These are phyloP conservation scores for Serpula lacrymans DNA, from an alignment of 768 basidiomycete genomes.

Conservation along the genomic window DNA sequence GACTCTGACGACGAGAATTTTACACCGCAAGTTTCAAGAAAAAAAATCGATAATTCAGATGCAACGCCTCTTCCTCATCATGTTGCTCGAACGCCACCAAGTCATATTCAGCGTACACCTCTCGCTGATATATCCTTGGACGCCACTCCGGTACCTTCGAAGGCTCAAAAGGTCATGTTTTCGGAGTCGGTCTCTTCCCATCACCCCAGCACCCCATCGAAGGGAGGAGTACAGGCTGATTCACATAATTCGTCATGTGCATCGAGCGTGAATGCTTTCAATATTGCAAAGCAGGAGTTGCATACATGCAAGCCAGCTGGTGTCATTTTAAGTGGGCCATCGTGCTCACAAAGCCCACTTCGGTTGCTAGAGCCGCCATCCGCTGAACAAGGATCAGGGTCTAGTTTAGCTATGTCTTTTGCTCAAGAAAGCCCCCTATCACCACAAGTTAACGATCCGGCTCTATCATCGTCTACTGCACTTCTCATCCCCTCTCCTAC, in stretches of 20 bases:
- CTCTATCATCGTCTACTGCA: conserved; percentile 4
- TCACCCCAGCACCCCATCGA: not conserved
- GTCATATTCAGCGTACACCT: conserved; percentile 4
- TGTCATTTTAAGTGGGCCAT: too few relatives aligned
- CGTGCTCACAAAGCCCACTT: too few relatives aligned
- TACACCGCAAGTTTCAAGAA: too few relatives aligned
- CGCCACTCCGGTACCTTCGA: conserved; percentile 13
- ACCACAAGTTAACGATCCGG: not conserved
- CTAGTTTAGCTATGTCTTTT: too few relatives aligned
- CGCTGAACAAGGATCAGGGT: too few relatives aligned
- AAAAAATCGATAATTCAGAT: conserved; percentile 2
- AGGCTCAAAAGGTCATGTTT: conserved; percentile 4
- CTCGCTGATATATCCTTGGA: conserved; percentile 12
- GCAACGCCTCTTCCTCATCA: not conserved
- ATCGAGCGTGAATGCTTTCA: too few relatives aligned
- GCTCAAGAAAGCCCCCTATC: conserved; percentile 3
- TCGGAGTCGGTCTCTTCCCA: not conserved
- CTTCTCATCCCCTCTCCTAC: conserved; percentile 4
- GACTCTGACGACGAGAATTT: not conserved
- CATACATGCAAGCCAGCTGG: too few relatives aligned
- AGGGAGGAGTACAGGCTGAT: too few relatives aligned
- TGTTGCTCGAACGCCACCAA: not conserved
- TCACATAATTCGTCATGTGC: too few relatives aligned
- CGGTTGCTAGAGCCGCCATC: too few relatives aligned
- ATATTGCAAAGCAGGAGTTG: too few relatives aligned